Evolutionary conservation across 805 yeast species (phyloP).

Genomic region (Saturnispora silvae): DNA sequence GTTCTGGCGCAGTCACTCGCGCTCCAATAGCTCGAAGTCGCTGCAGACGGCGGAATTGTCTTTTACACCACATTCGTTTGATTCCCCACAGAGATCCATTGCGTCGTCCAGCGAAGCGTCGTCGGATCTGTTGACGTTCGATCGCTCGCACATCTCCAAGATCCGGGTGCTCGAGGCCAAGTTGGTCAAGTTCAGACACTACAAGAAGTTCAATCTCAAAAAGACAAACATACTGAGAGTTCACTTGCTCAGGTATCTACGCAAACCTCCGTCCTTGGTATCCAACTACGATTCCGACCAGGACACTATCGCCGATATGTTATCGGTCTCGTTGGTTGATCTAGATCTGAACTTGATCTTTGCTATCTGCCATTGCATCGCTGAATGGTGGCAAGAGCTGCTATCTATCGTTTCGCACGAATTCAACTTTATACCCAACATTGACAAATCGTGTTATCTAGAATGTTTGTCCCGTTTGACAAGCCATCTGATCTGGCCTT

Average conservation of each 20-base stretch:
- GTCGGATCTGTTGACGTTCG: slow-evolving; percentile 3
- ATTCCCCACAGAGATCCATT: slow-evolving; percentile 1
- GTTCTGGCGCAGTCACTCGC: background rate
- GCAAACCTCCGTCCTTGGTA: slow-evolving; percentile 16
- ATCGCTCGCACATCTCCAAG: slow-evolving; percentile 20
- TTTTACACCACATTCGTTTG: background rate
- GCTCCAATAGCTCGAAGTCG: background rate
- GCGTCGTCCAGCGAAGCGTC: slow-evolving; percentile 5
- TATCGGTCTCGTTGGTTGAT: slow-evolving; percentile 6
- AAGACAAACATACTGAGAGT: slow-evolving; percentile 39
- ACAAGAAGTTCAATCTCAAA: slow-evolving; percentile 27
- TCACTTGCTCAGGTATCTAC: slow-evolving; percentile 34
- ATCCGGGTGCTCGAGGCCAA: slow-evolving; percentile 38
- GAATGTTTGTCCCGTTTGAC: slow-evolving; percentile 45
- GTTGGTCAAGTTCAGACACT: slow-evolving; percentile 32
- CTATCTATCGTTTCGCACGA: slow-evolving; percentile 24
- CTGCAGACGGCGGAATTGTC: background rate
- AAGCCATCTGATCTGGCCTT: slow-evolving; percentile 37
- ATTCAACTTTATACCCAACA: slow-evolving; percentile 28
- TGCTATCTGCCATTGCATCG: slow-evolving; percentile 15
- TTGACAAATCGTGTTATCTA: slow-evolving; percentile 41
- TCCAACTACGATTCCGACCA: background rate
- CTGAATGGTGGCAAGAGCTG: slow-evolving; percentile 48
- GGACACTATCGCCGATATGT: slow-evolving; percentile 7
- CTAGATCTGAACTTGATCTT: slow-evolving; percentile 7